Evolutionary conservation across 768 basidiomycete genomes (phyloP), one percentile per base, ranked within the genome.

Genomic region (Albatrellus ellisii): DNA sequence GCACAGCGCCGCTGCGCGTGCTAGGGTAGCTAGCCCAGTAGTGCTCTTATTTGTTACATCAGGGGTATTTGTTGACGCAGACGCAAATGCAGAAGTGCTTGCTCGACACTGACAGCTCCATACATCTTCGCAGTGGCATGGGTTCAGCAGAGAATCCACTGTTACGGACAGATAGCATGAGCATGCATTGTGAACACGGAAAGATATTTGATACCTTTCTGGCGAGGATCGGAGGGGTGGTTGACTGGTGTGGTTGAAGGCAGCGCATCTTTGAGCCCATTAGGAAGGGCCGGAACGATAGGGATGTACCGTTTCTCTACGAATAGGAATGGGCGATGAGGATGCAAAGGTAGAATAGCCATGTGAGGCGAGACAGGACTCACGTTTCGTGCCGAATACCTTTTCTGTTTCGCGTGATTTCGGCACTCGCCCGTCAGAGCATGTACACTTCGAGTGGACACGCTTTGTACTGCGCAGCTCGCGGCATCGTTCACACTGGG

Each of bases 301-400:
- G 50, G 50, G 18, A 51, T 51, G 35, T 51, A 51, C 22, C 50
- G 50, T 32, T 51, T 51, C 42, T 51, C 50, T 51, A 42, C 15
- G 14, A 11, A 26, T 22, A 10, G 32, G 28, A 8, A n/a, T 8
- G n/a, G 28, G 9, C n/a, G 8, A 35, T 6, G 6, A 35, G 4
- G 17, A 17, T 11, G 12, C 15, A 21, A 35, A n/a, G n/a, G n/a
- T 5, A 26, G 4, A 15, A 7, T 8, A 33, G 29, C 17, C 17
- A 42, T 48, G 29, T 28, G 39, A 17, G 15, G 25, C n/a, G 11
- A n/a, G 25, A 24, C 4, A 37, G 26, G n/a, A 27, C 47, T 4
- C 26, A 51, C 50, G 50, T 34, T 51, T 51, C n/a, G 50, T 49
- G 38, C 50, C 50, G 12, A 51, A 49, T 1, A 42, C 47, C 14